These are phyloP conservation scores for Flueggea neowawraea DNA, from an alignment of 441 rosid species.

Conservation along the genomic window DNA sequence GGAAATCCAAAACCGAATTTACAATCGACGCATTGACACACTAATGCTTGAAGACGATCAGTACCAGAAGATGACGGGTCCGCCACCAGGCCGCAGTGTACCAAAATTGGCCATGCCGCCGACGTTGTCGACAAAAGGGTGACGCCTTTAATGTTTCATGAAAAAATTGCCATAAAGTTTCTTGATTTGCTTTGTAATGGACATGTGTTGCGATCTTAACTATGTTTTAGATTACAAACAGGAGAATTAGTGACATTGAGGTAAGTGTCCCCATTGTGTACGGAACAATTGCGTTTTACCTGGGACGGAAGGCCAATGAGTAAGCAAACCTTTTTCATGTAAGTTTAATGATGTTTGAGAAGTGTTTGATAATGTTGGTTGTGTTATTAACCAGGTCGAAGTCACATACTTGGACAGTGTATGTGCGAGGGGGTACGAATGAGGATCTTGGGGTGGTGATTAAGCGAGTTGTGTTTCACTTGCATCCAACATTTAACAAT, in stretches of 20 bases:
- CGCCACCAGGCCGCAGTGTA: no score
- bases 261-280: constrained; percentile 59
- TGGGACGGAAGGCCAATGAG: constrained; percentile 75
- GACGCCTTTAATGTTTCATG: no score
- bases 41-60: no score
- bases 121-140: no score
- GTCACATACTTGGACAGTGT: constrained; percentile 91
- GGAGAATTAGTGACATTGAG: constrained; percentile 56
- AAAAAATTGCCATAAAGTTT: no score
- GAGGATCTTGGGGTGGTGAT: constrained; percentile 73
- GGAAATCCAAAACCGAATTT: no score
- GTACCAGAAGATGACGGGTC: no score
- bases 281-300: constrained; percentile 76
- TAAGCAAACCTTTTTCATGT: constrained; percentile 24
- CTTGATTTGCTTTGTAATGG: background rate
- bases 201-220: background rate
- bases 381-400: constrained; percentile 41
- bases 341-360: background rate
- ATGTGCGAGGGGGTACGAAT: constrained; percentile 86
- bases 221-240: constrained; percentile 32
- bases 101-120: no score
- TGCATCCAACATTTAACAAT: constrained; percentile 87
- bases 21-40: no score
- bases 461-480: constrained; percentile 64
- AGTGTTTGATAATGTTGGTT: no score